These are phyloP conservation scores for button mushroom (Agaricus bisporus) DNA, from an alignment of 768 basidiomycete genomes.

Conservation along the genomic window DNA sequence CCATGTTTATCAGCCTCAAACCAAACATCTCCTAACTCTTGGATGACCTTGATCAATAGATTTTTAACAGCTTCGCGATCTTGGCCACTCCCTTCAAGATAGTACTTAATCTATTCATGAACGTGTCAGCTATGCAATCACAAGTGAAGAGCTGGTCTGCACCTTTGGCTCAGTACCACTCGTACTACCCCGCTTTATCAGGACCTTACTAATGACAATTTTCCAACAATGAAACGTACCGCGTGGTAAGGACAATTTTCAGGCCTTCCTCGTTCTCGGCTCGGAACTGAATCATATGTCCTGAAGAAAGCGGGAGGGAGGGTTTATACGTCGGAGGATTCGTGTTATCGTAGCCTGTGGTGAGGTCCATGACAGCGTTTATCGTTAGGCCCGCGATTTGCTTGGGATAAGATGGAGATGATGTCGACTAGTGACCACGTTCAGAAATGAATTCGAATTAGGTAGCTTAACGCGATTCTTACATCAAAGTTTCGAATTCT, in stretches of 20 bases:
- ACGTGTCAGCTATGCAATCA: not conserved
- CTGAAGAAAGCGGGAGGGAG: slow-evolving; percentile 61
- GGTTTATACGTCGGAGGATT: slow-evolving; percentile 65
- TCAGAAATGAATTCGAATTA: not conserved
- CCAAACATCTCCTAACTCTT: slow-evolving; percentile 62
- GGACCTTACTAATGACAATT: not conserved
- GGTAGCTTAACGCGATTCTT: slow-evolving; percentile 10
- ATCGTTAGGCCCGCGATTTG: slow-evolving; percentile 56
- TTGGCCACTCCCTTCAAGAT: slow-evolving; percentile 72
- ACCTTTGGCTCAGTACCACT: slow-evolving; percentile 92
- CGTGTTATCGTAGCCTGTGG: slow-evolving; percentile 68
- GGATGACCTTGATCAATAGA: slow-evolving; percentile 50
- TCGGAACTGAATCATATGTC: slow-evolving; percentile 83
- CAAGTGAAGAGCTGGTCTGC: not conserved
- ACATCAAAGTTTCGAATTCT: slow-evolving; percentile 55
- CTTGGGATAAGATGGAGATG: slow-evolving; percentile 45
- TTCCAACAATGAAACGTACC: slow-evolving; percentile 33
- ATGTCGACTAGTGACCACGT: slow-evolving; percentile 5
- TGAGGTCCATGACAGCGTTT: slow-evolving; percentile 67
- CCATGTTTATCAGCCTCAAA: slow-evolving; percentile 49
- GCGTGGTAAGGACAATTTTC: slow-evolving; percentile 61
- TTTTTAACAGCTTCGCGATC: slow-evolving; percentile 38
- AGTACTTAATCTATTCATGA: slow-evolving; percentile 70
- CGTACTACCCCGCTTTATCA: slow-evolving; percentile 40
- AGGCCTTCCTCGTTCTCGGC: slow-evolving; percentile 36